phyloP scores from a whole-genome alignment of 108 stramenopile genomes.

The Fistulifera pelliculosa region DNA sequence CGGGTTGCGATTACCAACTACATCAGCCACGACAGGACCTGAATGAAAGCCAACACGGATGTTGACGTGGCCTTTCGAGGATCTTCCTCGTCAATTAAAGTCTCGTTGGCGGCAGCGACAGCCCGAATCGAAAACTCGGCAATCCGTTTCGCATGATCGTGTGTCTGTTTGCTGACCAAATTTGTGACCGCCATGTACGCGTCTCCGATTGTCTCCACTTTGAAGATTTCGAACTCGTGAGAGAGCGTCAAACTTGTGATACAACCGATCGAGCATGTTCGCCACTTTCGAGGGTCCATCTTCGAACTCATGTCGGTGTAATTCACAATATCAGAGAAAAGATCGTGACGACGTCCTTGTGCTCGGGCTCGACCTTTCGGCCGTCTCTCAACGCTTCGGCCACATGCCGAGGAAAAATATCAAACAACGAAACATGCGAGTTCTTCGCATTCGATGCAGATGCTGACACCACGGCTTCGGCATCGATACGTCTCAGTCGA shows the following conservation, averaged over 20 bases:
- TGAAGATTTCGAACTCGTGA: slow-evolving; percentile 44
- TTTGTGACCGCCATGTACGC: slow-evolving; percentile 54
- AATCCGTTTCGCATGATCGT: slow-evolving; percentile 55
- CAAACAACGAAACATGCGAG: slow-evolving; percentile 3
- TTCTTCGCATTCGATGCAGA: background rate
- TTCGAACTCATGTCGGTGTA: slow-evolving; percentile 47
- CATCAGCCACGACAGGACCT: slow-evolving; percentile 62
- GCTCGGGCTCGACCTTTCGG: slow-evolving; percentile 33
- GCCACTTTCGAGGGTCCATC: slow-evolving; percentile 52
- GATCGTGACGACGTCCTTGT: slow-evolving; percentile 51
- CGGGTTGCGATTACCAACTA: slow-evolving; percentile 63
- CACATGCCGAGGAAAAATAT: slow-evolving; percentile 46
- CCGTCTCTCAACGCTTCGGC: slow-evolving; percentile 33
- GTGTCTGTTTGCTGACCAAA: slow-evolving; percentile 44
- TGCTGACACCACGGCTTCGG: slow-evolving; percentile 11
- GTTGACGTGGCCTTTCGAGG: slow-evolving; percentile 16
- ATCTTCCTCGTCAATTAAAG: slow-evolving; percentile 27
- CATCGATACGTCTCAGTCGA: slow-evolving; percentile 22
- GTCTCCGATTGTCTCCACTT: slow-evolving; percentile 77
- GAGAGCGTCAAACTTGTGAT: slow-evolving; percentile 49
- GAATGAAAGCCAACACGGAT: slow-evolving; percentile 46
- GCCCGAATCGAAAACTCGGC: slow-evolving; percentile 57
- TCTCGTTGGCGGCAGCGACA: slow-evolving; percentile 28
- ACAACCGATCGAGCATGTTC: slow-evolving; percentile 57
- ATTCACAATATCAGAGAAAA: slow-evolving; percentile 77